phyloP scores from a whole-genome alignment of 192 early-diverging fungal species.

The Chytriomyces confervae region DNA sequence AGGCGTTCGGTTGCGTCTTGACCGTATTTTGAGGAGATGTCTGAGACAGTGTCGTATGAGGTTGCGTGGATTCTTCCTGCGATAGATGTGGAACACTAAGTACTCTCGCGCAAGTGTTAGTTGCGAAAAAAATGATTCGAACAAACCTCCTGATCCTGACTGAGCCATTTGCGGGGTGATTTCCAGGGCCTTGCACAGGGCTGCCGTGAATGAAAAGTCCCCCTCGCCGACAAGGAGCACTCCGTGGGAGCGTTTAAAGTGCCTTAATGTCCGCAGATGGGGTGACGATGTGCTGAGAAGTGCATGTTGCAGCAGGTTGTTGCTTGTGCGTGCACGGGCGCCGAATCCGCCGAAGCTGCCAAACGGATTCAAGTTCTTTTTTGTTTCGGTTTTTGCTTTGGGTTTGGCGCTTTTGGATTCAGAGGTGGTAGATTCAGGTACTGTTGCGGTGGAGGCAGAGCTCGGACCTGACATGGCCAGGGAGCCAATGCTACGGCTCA shows the following conservation, averaged over 20 bases:
- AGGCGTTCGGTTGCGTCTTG: slow-evolving; percentile 11
- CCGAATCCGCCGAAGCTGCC: not conserved
- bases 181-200: slow-evolving; percentile 38
- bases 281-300: slow-evolving; percentile 30
- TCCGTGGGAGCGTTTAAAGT: slow-evolving; percentile 29
- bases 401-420: not conserved
- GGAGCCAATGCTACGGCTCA: not conserved
- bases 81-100: too few species aligned
- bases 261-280: slow-evolving; percentile 24
- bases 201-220: slow-evolving; percentile 50
- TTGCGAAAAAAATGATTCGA: not conserved
- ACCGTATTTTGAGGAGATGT: slow-evolving; percentile 15
- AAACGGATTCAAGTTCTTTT: not conserved
- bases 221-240: slow-evolving; percentile 56
- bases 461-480: slow-evolving; percentile 8
- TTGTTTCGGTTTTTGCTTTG: not conserved
- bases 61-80: slow-evolving; percentile 28
- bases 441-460: not conserved
- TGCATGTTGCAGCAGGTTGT: slow-evolving; percentile 36
- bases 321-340: not conserved
- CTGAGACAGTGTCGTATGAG: slow-evolving; percentile 18
- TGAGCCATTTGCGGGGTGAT: not conserved
- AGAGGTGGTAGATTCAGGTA: not conserved
- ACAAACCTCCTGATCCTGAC: too few species aligned
- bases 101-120: not conserved